phyloP scores from a whole-genome alignment of 805 yeast species.

The Isabelozyma pseudorhagii region DNA sequence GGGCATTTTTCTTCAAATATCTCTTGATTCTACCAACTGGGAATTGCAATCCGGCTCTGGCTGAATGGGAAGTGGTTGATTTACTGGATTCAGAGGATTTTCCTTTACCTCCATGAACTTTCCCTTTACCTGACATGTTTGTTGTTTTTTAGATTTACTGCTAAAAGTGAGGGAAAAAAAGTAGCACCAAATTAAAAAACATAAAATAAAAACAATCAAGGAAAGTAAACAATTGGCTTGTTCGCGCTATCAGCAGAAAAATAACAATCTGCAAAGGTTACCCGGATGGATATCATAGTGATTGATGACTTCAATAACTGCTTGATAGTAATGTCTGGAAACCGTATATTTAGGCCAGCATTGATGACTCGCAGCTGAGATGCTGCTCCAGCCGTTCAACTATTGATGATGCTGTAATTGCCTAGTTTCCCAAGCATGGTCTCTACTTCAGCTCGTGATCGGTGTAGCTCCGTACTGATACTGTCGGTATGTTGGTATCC shows the following conservation, averaged over 20 bases:
- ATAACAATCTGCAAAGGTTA: not conserved
- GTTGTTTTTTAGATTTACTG: not conserved
- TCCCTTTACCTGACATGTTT: slow-evolving; percentile 78
- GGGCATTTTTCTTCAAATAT: slow-evolving; percentile 87
- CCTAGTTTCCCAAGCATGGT: slow-evolving; percentile 38
- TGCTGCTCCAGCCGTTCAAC: slow-evolving; percentile 12
- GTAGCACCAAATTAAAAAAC: slow-evolving; percentile 1
- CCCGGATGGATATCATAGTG: not conserved
- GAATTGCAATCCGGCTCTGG: slow-evolving; percentile 92
- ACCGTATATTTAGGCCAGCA: not conserved
- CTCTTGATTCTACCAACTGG: slow-evolving; percentile 99
- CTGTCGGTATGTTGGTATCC: slow-evolving; percentile 58
- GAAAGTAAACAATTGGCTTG: not conserved
- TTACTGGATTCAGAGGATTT: slow-evolving; percentile 75
- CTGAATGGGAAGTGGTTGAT: slow-evolving; percentile 81
- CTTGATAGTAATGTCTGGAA: too few species aligned
- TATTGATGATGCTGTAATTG: slow-evolving; percentile 30
- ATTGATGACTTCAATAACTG: not conserved
- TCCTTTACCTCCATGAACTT: slow-evolving; percentile 96
- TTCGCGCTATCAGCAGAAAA: not conserved
- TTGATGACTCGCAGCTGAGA: not conserved
- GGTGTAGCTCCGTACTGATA: slow-evolving; percentile 67
- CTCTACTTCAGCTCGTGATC: slow-evolving; percentile 55
- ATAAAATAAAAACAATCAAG: slow-evolving; percentile 3
- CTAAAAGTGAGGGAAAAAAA: not conserved